Conservation (phyloP, 148 eudicot genomes). For the Vaccinium vitisidaea region DNA sequence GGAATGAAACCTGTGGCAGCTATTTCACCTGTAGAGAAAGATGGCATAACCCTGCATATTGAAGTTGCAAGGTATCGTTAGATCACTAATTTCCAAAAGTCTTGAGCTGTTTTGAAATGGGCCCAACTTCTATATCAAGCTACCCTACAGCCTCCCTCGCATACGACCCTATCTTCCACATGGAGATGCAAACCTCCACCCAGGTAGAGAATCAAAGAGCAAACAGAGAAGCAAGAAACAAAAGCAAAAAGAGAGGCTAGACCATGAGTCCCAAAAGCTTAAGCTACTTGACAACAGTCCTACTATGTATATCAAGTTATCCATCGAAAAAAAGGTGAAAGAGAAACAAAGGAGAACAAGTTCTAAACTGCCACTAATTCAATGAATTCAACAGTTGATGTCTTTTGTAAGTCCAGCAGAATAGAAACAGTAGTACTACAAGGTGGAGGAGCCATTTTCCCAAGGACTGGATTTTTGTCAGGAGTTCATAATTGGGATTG, state of each 20-base stretch:
- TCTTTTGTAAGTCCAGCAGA: neutral
- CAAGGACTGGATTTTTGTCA: neutral
- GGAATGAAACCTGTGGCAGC: neutral
- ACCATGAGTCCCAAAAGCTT: neutral
- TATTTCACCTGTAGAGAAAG: neutral
- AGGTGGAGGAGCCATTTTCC: neutral
- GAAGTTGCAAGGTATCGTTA: neutral
- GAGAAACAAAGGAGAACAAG: neutral
- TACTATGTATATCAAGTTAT: neutral
- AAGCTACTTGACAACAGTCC: neutral
- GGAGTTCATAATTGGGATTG: neutral
- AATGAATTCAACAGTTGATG: neutral
- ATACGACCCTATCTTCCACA: neutral
- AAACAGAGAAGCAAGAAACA: neutral
- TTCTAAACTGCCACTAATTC: neutral
- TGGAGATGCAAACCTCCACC: neutral
- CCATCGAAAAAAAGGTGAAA: neutral
- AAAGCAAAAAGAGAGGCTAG: too few species aligned
- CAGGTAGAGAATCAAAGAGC: neutral
- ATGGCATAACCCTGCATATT: neutral
- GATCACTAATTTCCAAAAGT: neutral
- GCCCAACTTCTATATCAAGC: neutral
- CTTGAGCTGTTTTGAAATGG: neutral
- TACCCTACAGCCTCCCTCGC: neutral
- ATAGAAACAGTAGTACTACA: neutral